These are phyloP conservation scores for Stylosanthes scabra DNA, from an alignment of 331 rosid genomes.

Conservation along the genomic window DNA sequence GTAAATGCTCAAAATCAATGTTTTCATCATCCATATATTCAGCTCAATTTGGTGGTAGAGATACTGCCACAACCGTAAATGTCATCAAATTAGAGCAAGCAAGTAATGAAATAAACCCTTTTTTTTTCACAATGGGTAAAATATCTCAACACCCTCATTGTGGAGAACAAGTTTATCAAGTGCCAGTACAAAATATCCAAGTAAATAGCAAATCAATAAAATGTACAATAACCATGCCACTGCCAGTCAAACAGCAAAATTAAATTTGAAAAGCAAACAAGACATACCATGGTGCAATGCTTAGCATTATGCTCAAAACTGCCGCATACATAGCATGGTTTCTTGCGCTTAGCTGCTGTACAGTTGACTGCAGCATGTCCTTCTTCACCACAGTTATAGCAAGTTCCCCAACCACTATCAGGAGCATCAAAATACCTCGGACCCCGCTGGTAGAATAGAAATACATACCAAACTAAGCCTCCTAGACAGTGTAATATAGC, in stretches of 20 bases:
- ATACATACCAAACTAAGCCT: conserved; percentile 57
- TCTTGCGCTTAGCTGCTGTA: conserved; percentile 65
- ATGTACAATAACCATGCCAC: neutral
- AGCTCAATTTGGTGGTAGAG: conserved; percentile 1
- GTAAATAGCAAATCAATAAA: neutral
- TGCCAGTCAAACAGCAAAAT: neutral
- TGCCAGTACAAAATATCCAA: too few species aligned
- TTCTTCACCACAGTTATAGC: conserved; percentile 91
- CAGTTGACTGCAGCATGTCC: conserved; percentile 88
- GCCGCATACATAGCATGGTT: conserved; percentile 92
- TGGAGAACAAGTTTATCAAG: too few species aligned
- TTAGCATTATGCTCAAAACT: conserved; percentile 79
- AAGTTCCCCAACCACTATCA: conserved; percentile 78
- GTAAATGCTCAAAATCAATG: neutral
- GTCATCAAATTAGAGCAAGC: conserved; percentile 5
- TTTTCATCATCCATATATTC: conserved; percentile 1
- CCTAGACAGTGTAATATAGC: conserved; percentile 29
- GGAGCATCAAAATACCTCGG: conserved; percentile 99
- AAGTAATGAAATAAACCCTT: neutral
- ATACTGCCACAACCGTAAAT: neutral
- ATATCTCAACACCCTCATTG: too few species aligned
- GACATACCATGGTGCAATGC: conserved; percentile 62
- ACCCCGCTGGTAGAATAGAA: conserved; percentile 78
- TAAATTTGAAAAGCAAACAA: neutral
- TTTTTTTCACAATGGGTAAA: too few species aligned